Percentiles rank a stretch among this genome's conserved stretches.
phyloP scores from a whole-genome alignment of 495 filamentous ascomycete genomes.

The Neurospora africana region DNA sequence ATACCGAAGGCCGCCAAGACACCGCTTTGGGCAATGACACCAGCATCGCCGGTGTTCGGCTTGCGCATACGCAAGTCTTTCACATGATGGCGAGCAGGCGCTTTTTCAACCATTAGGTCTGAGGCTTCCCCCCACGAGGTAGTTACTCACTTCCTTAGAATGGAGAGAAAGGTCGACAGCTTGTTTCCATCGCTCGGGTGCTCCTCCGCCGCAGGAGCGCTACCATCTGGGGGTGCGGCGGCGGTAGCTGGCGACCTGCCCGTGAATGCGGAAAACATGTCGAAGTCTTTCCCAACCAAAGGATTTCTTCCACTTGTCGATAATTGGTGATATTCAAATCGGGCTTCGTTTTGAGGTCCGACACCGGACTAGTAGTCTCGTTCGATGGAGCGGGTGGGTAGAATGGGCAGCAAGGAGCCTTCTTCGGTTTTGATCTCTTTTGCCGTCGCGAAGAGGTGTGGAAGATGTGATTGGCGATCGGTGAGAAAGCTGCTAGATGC shows the following conservation, averaged over 20 bases:
- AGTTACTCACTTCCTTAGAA: conserved; percentile 61
- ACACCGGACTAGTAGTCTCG: neutral
- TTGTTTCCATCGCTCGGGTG: conserved; percentile 70
- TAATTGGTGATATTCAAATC: neutral
- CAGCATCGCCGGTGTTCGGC: neutral
- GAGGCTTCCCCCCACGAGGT: neutral
- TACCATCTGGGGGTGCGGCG: neutral
- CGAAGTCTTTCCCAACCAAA: neutral
- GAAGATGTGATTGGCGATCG: neutral
- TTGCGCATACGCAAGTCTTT: neutral
- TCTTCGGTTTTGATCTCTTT: neutral
- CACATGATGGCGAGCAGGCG: neutral
- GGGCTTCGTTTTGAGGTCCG: neutral
- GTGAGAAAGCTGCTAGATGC: neutral
- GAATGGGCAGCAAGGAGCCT: neutral
- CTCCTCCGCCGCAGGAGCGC: conserved; percentile 34
- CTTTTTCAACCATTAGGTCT: neutral
- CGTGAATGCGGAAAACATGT: neutral
- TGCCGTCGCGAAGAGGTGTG: neutral
- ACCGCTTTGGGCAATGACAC: neutral
- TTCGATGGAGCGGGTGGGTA: neutral
- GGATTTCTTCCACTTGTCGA: neutral
- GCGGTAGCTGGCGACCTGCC: conserved; percentile 2
- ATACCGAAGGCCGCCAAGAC: neutral
- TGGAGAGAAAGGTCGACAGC: conserved; percentile 71